A percentile compares a stretch with the other conserved stretches of the same genome.
Evolutionary conservation across 352 stramenopile species (phyloP).

Genomic region (Phytophthora crassamura): DNA sequence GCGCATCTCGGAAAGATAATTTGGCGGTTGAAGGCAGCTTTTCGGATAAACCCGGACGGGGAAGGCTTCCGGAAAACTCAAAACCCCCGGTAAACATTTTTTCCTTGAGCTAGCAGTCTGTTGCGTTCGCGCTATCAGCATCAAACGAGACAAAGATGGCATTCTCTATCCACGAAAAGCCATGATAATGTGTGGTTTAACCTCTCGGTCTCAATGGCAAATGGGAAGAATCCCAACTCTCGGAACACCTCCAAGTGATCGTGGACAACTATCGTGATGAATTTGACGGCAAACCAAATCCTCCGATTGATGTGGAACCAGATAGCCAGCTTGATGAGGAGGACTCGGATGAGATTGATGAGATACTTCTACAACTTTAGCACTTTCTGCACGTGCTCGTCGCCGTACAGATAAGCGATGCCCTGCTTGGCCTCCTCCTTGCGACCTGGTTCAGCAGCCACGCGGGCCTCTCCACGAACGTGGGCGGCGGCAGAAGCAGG

Average conservation of each 20-base stretch:
- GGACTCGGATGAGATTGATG: too few species aligned
- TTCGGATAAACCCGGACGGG: background rate
- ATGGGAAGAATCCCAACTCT: background rate
- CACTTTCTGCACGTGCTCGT: too few species aligned
- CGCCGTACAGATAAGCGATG: too few species aligned
- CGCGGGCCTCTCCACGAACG: too few species aligned
- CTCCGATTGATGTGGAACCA: too few species aligned
- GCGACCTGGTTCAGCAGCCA: too few species aligned
- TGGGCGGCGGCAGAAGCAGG: too few species aligned
- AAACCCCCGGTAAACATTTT: background rate
- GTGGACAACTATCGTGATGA: background rate
- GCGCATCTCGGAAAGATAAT: background rate
- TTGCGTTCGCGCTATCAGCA: background rate
- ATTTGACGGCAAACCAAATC: too few species aligned
- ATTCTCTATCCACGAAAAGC: background rate
- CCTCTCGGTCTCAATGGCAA: background rate
- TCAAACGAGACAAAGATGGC: background rate
- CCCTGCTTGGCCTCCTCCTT: too few species aligned
- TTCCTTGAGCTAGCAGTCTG: background rate
- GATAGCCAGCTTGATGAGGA: too few species aligned
- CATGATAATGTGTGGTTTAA: background rate
- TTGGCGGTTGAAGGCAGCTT: background rate
- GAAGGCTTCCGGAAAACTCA: background rate
- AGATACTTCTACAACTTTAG: too few species aligned
- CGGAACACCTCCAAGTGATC: background rate